These are phyloP conservation scores for Rhizopogon roseolus DNA, from an alignment of 768 basidiomycete genomes.

Conservation along the genomic window DNA sequence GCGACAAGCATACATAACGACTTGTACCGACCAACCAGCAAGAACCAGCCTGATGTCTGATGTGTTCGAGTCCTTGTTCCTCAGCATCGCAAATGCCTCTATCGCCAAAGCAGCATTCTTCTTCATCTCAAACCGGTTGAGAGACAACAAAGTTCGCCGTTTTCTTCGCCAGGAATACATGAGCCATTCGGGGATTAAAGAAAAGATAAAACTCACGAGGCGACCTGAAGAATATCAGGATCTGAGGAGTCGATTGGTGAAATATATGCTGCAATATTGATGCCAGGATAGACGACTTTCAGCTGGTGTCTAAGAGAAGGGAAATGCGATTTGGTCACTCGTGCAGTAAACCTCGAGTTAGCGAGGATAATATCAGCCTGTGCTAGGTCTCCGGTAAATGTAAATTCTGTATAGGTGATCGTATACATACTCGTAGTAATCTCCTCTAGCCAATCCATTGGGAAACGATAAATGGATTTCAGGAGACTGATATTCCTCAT, in stretches of 20 bases:
- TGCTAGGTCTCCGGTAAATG: constrained; percentile 36
- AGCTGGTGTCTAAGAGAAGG: constrained; percentile 57
- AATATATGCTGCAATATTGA: constrained; percentile 76
- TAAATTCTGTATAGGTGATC: neutral
- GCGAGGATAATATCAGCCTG: constrained; percentile 89
- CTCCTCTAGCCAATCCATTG: constrained; percentile 91
- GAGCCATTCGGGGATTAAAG: neutral
- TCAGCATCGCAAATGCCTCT: constrained; percentile 63
- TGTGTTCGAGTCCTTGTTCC: constrained; percentile 21
- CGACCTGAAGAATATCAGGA: constrained; percentile 48
- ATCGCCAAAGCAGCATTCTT: constrained; percentile 87
- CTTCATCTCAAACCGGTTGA: constrained; percentile 95
- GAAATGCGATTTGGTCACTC: constrained; percentile 75
- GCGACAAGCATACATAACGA: neutral
- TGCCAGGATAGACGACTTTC: constrained; percentile 91
- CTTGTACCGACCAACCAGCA: constrained; percentile 40
- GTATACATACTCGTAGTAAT: constrained; percentile 69
- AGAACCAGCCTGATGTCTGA: constrained; percentile 63
- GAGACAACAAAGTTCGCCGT: constrained; percentile 73
- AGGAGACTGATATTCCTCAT: constrained; percentile 43
- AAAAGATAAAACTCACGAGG: constrained; percentile 43
- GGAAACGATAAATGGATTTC: constrained; percentile 76
- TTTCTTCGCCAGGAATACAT: constrained; percentile 33
- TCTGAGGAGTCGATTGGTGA: constrained; percentile 34
- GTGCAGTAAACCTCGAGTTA: constrained; percentile 88